These are phyloP conservation scores for Lupinus albus DNA, from an alignment of 306 rosid species.

Conservation along the genomic window DNA sequence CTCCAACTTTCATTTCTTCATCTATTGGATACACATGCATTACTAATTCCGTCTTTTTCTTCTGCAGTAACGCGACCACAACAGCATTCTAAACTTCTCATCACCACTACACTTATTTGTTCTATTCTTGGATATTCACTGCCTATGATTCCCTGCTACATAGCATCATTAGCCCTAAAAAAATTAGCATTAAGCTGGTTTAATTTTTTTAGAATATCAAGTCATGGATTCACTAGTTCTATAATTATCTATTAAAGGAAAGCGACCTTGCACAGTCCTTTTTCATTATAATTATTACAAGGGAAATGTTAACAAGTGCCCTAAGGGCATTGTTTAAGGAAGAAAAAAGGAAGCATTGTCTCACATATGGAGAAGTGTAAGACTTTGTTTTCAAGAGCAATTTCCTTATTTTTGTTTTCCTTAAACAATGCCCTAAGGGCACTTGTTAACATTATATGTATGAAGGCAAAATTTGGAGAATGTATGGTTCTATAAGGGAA, in stretches of 20 bases:
- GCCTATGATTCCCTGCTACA: conserved; percentile 14
- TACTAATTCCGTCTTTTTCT: conserved; percentile 17
- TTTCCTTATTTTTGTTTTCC: too few relatives aligned
- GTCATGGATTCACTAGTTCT: background rate
- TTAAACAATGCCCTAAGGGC: too few relatives aligned
- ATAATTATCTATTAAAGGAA: background rate
- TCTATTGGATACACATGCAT: conserved; percentile 8
- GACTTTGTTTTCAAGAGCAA: too few relatives aligned
- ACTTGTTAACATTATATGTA: background rate
- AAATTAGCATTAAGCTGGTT: too few relatives aligned
- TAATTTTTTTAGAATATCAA: too few relatives aligned
- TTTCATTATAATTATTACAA: background rate
- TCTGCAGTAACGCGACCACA: background rate
- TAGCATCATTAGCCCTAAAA: background rate
- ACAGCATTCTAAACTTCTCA: conserved; percentile 5
- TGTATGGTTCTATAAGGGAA: background rate
- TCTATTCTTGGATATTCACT: conserved; percentile 6
- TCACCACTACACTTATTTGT: background rate
- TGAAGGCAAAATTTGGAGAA: conserved; percentile 6
- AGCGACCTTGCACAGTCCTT: background rate
- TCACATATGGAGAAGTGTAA: too few relatives aligned
- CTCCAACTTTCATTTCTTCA: conserved; percentile 1
- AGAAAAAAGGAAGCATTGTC: too few relatives aligned
- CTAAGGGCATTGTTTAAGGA: too few relatives aligned
- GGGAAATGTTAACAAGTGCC: too few relatives aligned